A percentile compares a stretch with the other conserved stretches of the same genome.
Evolutionary conservation across 2,329 filamentous ascomycete species (phyloP).

Genomic region (Pyrenophora graminea): DNA sequence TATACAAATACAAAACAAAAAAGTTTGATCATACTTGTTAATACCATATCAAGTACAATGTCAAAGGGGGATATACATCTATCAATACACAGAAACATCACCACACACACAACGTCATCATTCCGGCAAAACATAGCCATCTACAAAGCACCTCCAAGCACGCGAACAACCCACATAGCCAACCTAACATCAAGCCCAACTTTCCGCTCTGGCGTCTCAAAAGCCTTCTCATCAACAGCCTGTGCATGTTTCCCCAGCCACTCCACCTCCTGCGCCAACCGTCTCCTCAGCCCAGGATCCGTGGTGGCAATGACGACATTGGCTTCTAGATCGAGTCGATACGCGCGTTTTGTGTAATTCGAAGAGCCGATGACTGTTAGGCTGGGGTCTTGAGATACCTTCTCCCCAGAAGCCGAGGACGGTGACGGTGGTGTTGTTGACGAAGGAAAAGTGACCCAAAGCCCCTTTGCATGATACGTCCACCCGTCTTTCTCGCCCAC

Average conservation of each 20-base stretch:
- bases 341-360: constrained; percentile 94
- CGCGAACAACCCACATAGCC: constrained; percentile 90
- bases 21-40: too few species aligned
- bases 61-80: too few species aligned
- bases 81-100: too few species aligned
- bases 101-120: neutral
- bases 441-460: constrained; percentile 78
- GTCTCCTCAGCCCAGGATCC: constrained; percentile 70
- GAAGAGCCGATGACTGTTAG: constrained; percentile 87
- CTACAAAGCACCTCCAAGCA: constrained; percentile 84
- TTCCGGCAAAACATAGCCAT: too few species aligned
- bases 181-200: constrained; percentile 83
- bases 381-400: constrained; percentile 60
- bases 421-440: too few species aligned
- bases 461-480: constrained; percentile 97
- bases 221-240: constrained; percentile 73
- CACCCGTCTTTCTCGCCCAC: constrained; percentile 82
- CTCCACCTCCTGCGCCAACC: constrained; percentile 77
- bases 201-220: constrained; percentile 77
- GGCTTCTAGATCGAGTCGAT: constrained; percentile 87
- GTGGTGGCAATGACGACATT: constrained; percentile 84
- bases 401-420: neutral
- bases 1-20: neutral
- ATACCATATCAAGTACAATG: too few species aligned
- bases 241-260: constrained; percentile 78